A percentile compares a stretch with the other conserved stretches of the same genome.
These are phyloP conservation scores for Vinca major DNA, from an alignment of 305 asterid genomes.

Conservation along the genomic window DNA sequence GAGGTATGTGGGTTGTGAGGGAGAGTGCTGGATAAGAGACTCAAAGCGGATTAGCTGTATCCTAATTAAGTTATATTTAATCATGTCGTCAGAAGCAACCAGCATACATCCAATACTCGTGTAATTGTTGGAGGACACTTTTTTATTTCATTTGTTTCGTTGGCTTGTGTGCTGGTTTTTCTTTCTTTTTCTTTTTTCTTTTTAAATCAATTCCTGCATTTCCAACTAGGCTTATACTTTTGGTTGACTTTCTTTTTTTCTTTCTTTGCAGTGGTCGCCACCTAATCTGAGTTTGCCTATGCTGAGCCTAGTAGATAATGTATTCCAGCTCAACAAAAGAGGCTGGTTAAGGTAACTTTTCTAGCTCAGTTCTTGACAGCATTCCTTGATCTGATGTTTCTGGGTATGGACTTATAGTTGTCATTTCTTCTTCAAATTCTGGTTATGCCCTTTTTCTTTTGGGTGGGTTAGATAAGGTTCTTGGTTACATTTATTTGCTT, in stretches of 20 bases:
- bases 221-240: background rate
- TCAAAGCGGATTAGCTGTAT: too few relatives aligned
- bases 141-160: background rate
- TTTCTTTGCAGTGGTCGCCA: constrained; percentile 94
- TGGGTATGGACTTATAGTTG: too few relatives aligned
- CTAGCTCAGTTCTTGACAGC: constrained; percentile 14
- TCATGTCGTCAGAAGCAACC: too few relatives aligned
- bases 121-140: too few relatives aligned
- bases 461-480: background rate
- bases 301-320: constrained; percentile 78
- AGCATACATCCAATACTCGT: too few relatives aligned
- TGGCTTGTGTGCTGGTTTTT: background rate
- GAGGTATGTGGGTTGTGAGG: too few relatives aligned
- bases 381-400: background rate
- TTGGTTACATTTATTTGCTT: background rate
- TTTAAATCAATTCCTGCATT: too few relatives aligned
- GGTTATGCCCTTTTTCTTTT: background rate
- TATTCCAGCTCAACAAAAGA: constrained; percentile 90
- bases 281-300: constrained; percentile 88
- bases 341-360: constrained; percentile 85
- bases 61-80: too few relatives aligned
- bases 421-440: background rate
- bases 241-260: constrained; percentile 2
- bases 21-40: too few relatives aligned
- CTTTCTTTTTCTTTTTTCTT: background rate